These are phyloP conservation scores for Fraxinus platypoda DNA, from an alignment of 305 asterid species.

Conservation along the genomic window DNA sequence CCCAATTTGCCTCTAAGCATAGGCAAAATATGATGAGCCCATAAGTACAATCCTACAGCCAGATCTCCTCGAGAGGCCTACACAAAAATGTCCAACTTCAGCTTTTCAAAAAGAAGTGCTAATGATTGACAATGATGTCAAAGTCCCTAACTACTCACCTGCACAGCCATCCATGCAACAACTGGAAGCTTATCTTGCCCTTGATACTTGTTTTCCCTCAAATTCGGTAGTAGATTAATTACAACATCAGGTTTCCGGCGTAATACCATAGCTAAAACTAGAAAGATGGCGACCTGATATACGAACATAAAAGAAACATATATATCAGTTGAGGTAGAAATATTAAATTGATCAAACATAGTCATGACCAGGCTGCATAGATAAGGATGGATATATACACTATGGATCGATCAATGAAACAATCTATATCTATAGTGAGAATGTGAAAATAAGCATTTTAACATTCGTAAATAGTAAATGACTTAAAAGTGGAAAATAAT, in stretches of 20 bases:
- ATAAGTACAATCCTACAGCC: constrained; percentile 72
- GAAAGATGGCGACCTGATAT: constrained; percentile 70
- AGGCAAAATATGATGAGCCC: constrained; percentile 74
- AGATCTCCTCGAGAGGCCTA: constrained; percentile 81
- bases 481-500: background rate
- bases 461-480: background rate
- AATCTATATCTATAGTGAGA: background rate
- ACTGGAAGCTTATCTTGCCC: constrained; percentile 79
- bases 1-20: constrained; percentile 69
- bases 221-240: constrained; percentile 43
- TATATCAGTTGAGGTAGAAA: background rate
- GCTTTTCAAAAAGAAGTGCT: constrained; percentile 9
- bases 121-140: constrained; percentile 3
- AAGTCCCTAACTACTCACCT: constrained; percentile 40
- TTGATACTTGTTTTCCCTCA: constrained; percentile 64
- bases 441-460: background rate
- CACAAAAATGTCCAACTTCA: constrained; percentile 24
- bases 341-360: background rate
- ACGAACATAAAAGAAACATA: constrained; percentile 2
- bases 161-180: constrained; percentile 70
- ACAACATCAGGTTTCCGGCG: constrained; percentile 73
- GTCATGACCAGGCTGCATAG: background rate
- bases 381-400: background rate
- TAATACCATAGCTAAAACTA: constrained; percentile 66
- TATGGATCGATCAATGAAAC: background rate